Evolutionary conservation across 2,329 filamentous ascomycete species (phyloP).

Genomic region (Bipolaris oryzae): DNA sequence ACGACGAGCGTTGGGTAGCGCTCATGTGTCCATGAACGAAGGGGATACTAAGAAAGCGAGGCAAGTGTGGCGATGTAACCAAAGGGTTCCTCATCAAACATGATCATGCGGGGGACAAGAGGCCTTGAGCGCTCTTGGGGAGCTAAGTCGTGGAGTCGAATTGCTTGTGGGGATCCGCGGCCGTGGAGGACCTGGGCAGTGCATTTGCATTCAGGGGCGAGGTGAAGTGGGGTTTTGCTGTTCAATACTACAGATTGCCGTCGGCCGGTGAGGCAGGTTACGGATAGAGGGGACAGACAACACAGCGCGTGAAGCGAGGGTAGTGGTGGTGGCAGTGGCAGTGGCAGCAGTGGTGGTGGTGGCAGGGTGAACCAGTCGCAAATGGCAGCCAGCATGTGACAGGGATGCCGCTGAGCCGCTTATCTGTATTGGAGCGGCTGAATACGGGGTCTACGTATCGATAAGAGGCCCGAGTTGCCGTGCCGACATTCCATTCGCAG

Average conservation of each 20-base stretch:
- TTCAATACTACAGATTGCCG: background rate
- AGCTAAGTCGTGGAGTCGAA: background rate
- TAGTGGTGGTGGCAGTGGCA: background rate
- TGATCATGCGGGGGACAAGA: background rate
- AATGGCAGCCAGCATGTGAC: conserved; percentile 17
- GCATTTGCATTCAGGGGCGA: background rate
- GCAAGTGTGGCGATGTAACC: background rate
- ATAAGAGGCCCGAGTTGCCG: conserved; percentile 17
- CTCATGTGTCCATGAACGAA: background rate
- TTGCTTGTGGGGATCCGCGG: conserved; percentile 9
- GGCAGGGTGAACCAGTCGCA: conserved; percentile 4
- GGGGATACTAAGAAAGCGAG: background rate
- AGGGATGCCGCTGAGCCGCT: conserved; percentile 13
- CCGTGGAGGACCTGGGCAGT: conserved; percentile 4
- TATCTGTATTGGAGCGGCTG: conserved; percentile 6
- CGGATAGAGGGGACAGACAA: background rate
- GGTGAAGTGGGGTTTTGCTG: background rate
- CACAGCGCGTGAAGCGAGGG: background rate
- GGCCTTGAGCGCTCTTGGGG: background rate
- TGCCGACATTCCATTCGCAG: conserved; percentile 17
- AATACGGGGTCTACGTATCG: conserved; percentile 19
- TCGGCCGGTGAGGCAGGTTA: background rate
- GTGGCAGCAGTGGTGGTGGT: no score
- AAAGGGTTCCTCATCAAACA: no score
- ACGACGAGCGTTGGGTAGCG: background rate